Conservation (phyloP, 2,329 filamentous ascomycete species). For the Cladophialophora yegresii region DNA sequence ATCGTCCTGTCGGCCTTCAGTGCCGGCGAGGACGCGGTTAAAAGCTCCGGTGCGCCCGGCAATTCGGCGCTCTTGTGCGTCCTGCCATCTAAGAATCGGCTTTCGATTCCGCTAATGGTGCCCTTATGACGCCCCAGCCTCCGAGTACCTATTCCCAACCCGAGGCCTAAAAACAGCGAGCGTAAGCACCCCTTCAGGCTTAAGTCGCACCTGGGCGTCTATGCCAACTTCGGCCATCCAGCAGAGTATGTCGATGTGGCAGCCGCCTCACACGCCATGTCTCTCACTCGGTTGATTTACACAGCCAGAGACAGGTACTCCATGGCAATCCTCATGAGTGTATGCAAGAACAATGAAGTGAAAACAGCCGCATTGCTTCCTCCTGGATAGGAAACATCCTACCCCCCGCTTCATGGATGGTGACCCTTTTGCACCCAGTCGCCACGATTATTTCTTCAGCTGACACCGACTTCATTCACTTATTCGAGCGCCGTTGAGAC, state of each 20-base stretch:
- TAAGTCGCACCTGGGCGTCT: not conserved
- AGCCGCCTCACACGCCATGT: not conserved
- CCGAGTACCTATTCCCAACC: not conserved
- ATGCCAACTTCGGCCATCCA: not conserved
- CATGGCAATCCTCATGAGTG: not conserved
- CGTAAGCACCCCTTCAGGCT: not conserved
- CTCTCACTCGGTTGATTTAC: not conserved
- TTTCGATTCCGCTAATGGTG: not conserved
- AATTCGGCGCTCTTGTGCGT: not conserved
- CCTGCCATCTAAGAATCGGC: not conserved
- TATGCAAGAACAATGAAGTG: not conserved
- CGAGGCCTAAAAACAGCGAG: not conserved
- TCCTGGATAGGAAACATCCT: not conserved
- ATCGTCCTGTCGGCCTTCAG: not conserved
- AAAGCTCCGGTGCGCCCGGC: not conserved
- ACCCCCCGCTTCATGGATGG: not conserved
- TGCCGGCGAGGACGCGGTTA: no score
- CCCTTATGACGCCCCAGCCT: not conserved
- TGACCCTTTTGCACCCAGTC: not conserved
- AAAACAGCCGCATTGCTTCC: not conserved
- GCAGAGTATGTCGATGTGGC: not conserved
- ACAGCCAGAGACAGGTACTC: not conserved
- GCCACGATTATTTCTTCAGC: conserved; percentile 1
- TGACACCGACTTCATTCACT: not conserved
- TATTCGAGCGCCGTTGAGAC: not conserved